phyloP scores from a whole-genome alignment of 169 alveolate genomes.

The Toxoplasma gondii region DNA sequence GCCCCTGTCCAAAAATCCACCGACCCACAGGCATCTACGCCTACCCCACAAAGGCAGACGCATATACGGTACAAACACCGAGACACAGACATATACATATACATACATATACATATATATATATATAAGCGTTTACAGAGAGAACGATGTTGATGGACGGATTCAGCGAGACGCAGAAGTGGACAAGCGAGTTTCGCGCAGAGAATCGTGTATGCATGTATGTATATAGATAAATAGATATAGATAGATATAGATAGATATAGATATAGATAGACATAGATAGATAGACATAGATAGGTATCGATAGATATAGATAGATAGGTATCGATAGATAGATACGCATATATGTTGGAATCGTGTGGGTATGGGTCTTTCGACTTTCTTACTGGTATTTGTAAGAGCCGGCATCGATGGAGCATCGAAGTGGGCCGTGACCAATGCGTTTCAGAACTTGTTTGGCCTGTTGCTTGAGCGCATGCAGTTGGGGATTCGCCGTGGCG shows the following conservation, averaged over 20 bases:
- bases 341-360: neutral
- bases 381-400: conserved; percentile 1
- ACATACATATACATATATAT: neutral
- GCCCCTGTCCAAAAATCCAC: too few relatives aligned
- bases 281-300: conserved; percentile 33
- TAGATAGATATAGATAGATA: neutral
- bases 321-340: neutral
- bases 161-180: neutral
- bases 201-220: neutral
- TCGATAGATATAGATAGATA: neutral
- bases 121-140: conserved; percentile 40
- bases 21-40: neutral
- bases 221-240: neutral
- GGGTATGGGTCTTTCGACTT: neutral
- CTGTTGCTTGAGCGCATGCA: conserved; percentile 73
- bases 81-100: neutral
- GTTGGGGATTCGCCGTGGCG: conserved; percentile 70
- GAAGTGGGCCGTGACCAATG: conserved; percentile 46
- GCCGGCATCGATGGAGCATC: conserved; percentile 64
- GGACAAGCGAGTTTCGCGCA: neutral
- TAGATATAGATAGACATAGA: neutral
- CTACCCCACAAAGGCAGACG: too few relatives aligned
- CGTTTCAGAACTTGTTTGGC: conserved; percentile 74
- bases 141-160: neutral
- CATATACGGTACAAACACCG: neutral